These are phyloP conservation scores for Daphne laureola DNA, from an alignment of 441 rosid genomes.

Conservation along the genomic window DNA sequence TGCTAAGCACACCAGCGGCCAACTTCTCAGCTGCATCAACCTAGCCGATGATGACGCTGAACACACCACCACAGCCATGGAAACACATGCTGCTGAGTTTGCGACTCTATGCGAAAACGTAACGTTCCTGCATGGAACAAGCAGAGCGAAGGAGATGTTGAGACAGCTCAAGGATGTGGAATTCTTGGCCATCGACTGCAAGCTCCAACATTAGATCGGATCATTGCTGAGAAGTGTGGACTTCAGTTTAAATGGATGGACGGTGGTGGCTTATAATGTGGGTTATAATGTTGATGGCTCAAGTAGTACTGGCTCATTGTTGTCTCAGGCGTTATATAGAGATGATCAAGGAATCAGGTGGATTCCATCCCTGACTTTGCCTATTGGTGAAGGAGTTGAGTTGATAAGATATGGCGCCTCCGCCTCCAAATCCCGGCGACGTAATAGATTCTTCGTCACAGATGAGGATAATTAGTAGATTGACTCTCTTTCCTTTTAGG, in stretches of 20 bases:
- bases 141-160: neutral
- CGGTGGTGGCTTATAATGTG: conserved; percentile 2
- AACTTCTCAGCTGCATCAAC: conserved; percentile 15
- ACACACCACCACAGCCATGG: neutral
- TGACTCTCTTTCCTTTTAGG: neutral
- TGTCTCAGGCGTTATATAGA: conserved; percentile 11
- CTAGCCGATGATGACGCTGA: too few species aligned
- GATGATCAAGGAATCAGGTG: neutral
- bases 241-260: conserved; percentile 5
- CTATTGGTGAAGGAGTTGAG: conserved; percentile 25
- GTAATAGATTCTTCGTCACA: conserved; percentile 16
- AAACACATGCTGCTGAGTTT: neutral
- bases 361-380: conserved; percentile 12
- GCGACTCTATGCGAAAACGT: neutral
- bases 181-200: conserved; percentile 14
- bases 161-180: conserved; percentile 6
- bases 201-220: conserved; percentile 8
- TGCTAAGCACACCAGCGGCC: conserved; percentile 25
- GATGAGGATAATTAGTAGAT: neutral
- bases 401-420: conserved; percentile 19
- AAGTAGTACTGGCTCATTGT: neutral
- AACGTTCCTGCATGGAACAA: neutral
- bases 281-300: conserved; percentile 1
- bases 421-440: neutral
- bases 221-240: conserved; percentile 9